Evolutionary conservation across 768 basidiomycete species (phyloP).

Genomic region (Cystofilobasidium capitatum): DNA sequence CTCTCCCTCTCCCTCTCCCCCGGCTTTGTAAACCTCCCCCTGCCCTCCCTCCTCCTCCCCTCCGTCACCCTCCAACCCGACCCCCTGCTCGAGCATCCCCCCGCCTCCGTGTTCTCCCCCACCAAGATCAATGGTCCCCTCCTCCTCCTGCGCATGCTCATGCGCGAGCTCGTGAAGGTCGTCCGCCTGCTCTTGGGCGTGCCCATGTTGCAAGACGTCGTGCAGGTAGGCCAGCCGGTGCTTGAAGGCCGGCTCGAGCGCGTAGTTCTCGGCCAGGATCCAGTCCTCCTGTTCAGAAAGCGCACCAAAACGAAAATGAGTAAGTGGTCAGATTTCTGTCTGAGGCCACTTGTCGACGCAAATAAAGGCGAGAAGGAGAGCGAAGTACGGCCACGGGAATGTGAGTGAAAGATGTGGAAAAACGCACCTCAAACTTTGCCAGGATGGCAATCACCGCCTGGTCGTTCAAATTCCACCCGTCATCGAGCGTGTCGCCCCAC

Average conservation of each 20-base stretch:
- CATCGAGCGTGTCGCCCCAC: background rate
- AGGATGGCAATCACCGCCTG: background rate
- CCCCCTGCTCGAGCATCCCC: too few relatives aligned
- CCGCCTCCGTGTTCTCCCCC: too few relatives aligned
- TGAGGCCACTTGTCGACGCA: too few relatives aligned
- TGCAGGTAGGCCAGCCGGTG: background rate
- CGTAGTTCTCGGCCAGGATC: background rate
- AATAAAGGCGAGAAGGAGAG: background rate
- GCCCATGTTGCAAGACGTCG: background rate
- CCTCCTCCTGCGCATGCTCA: background rate
- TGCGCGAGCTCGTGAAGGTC: background rate
- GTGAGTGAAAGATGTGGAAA: background rate
- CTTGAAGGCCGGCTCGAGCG: background rate
- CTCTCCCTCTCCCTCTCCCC: too few relatives aligned
- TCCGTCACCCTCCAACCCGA: too few relatives aligned
- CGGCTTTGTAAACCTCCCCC: too few relatives aligned
- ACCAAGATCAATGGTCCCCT: background rate
- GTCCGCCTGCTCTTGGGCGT: background rate
- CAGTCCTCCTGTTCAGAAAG: background rate
- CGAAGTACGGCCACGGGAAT: too few relatives aligned
- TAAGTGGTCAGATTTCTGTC: too few relatives aligned
- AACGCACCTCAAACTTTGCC: background rate
- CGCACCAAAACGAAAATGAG: background rate
- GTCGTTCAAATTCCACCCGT: conserved; percentile 5
- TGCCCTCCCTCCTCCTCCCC: too few relatives aligned